Conservation (phyloP, 208 protist genomes). For the Acanthamoeba lenticulata region DNA sequence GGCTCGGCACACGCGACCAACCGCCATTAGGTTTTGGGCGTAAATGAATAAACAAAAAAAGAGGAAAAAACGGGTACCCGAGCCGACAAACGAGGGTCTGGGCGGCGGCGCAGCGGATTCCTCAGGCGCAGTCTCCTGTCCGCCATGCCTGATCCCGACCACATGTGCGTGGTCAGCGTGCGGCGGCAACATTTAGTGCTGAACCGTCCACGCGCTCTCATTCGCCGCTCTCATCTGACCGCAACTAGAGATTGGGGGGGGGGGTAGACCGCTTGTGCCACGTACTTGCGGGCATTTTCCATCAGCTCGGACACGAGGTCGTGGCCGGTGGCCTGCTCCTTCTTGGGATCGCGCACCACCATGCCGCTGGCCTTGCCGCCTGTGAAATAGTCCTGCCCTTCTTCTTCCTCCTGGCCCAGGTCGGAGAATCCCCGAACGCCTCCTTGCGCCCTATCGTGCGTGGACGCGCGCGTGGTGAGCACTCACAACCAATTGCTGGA, state of each 20-base stretch:
- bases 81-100: neutral
- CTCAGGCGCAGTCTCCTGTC: neutral
- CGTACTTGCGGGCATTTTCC: neutral
- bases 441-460: neutral
- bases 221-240: too few relatives aligned
- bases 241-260: neutral
- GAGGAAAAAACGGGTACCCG: neutral
- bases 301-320: neutral
- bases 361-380: constrained; percentile 33
- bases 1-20: too few relatives aligned
- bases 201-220: neutral
- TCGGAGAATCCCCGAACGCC: neutral
- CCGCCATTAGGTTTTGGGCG: too few relatives aligned
- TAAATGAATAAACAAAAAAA: too few relatives aligned
- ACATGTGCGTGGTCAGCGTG: neutral
- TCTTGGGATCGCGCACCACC: constrained; percentile 10
- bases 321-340: neutral
- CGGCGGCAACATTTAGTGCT: neutral
- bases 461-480: neutral
- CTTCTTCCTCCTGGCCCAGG: neutral
- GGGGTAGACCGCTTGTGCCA: neutral
- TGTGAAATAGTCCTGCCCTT: neutral
- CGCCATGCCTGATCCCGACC: neutral
- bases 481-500: neutral
- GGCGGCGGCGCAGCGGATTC: neutral